Evolutionary conservation across 2,329 filamentous ascomycete species (phyloP).

Genomic region (Xylariaceae sp.): DNA sequence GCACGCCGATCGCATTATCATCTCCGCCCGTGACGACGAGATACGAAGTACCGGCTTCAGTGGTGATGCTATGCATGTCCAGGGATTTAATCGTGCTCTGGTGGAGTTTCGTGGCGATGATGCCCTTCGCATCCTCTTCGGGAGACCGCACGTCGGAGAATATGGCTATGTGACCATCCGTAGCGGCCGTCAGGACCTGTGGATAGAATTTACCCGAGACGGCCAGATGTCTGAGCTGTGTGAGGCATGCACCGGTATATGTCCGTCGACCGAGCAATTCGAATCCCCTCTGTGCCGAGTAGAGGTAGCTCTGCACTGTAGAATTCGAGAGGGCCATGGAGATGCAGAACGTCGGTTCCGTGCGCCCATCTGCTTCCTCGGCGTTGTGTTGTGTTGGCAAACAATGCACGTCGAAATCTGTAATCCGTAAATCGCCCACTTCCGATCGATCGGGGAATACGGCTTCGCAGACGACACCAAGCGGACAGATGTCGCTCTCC

Average conservation of each 20-base stretch:
- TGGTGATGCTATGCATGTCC: slow-evolving; percentile 33
- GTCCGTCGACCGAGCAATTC: slow-evolving; percentile 45
- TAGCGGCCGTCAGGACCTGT: slow-evolving; percentile 62
- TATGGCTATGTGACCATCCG: slow-evolving; percentile 69
- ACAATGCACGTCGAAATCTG: slow-evolving; percentile 61
- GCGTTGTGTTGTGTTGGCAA: slow-evolving; percentile 20
- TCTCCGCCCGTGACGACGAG: slow-evolving; percentile 75
- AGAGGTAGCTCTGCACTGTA: slow-evolving; percentile 57
- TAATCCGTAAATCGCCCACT: slow-evolving; percentile 69
- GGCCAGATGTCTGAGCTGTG: slow-evolving; percentile 50
- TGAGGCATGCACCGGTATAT: slow-evolving; percentile 72
- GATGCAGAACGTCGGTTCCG: slow-evolving; percentile 46
- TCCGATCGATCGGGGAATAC: slow-evolving; percentile 45
- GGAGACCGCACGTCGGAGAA: slow-evolving; percentile 39
- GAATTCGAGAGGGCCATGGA: slow-evolving; percentile 82
- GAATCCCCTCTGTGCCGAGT: slow-evolving; percentile 40
- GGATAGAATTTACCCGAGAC: slow-evolving; percentile 24
- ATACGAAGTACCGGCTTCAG: slow-evolving; percentile 31
- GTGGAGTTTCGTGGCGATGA: slow-evolving; percentile 51
- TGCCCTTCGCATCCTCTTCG: slow-evolving; percentile 25
- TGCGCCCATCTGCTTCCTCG: slow-evolving; percentile 16
- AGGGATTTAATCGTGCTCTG: slow-evolving; percentile 74
- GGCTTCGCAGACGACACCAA: slow-evolving; percentile 54
- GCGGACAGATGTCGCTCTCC: slow-evolving; percentile 42
- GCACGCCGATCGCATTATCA: slow-evolving; percentile 67